A percentile compares a stretch with the other conserved stretches of the same genome.
Evolutionary conservation across 805 yeast genomes (phyloP).

Genomic region (Danielozyma ontarioensis): DNA sequence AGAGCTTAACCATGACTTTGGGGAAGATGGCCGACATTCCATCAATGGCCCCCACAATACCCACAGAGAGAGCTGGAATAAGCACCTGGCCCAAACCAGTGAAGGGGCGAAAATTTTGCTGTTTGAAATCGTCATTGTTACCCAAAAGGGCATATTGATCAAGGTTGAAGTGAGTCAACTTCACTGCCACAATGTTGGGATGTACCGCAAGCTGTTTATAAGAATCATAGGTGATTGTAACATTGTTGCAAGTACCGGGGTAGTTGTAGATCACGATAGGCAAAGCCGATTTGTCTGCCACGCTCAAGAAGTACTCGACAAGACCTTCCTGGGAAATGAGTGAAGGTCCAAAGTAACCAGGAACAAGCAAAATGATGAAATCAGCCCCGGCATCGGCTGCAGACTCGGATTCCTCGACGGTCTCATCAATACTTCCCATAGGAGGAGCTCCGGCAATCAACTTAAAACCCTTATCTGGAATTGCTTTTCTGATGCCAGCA

Average conservation of each 20-base stretch:
- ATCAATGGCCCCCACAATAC: slow-evolving; percentile 19
- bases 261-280: slow-evolving; percentile 34
- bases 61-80: slow-evolving; percentile 19
- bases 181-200: slow-evolving; percentile 31
- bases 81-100: slow-evolving; percentile 23
- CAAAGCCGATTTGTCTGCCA: slow-evolving; percentile 26
- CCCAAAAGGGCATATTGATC: slow-evolving; percentile 15
- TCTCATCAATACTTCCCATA: slow-evolving; percentile 18
- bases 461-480: slow-evolving; percentile 25
- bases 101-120: slow-evolving; percentile 16
- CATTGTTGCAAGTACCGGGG: slow-evolving; percentile 33
- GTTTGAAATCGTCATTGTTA: slow-evolving; percentile 5
- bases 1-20: slow-evolving; percentile 14
- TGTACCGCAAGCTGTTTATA: slow-evolving; percentile 20
- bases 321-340: slow-evolving; percentile 28
- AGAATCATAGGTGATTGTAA: slow-evolving; percentile 17
- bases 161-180: slow-evolving; percentile 22
- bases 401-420: slow-evolving; percentile 17
- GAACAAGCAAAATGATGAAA: slow-evolving; percentile 24
- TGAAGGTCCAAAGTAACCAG: slow-evolving; percentile 31
- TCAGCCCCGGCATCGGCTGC: slow-evolving; percentile 30
- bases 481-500: slow-evolving; percentile 19
- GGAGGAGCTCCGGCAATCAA: slow-evolving; percentile 30
- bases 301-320: slow-evolving; percentile 20
- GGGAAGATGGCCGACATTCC: slow-evolving; percentile 20